Evolutionary conservation across 495 filamentous ascomycete species (phyloP), one percentile per base, ranked within the genome.

Genomic region (Hyaloscypha finlandica): DNA sequence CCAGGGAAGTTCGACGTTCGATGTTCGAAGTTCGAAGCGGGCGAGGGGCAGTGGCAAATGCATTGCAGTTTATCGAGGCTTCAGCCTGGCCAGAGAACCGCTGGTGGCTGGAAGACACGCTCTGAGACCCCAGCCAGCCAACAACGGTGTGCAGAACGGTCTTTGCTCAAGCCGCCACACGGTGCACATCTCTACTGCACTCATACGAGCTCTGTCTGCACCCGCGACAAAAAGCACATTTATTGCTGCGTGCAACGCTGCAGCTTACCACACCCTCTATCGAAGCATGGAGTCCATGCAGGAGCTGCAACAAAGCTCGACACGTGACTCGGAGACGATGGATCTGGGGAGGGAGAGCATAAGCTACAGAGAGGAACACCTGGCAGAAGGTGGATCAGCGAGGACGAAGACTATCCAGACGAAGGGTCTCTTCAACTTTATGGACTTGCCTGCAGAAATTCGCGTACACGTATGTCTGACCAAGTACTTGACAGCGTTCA

Each of bases 371-470:
- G 25, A 37, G 35, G 35, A 37, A 37, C 35, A 37, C 12, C 42
- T 48, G 4, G 11, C 8, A 1, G 42, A 48, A 4, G 11, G 42
- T 48, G 42, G 42, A 48, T 4, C 16, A 19, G 11, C 16, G 42
- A 48, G 42, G 42, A 16, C 42, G 16, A 48, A 48, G 2, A 48
- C 11, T 19, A 19, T 67, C 12, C 32, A 52, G 64, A 68, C 66
- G 16, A 61, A 37, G 42, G 48, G 55, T 12, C 16, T 56, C 32
- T 72, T 70, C 25, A 70, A 67, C 12, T 77, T 81, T 63, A 70
- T 83, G 30, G 72, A 74, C 19, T 71, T 84, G 1, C 80, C 78
- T 6, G 20, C 73, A 16, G 82, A 84, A 66, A 68, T 83, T 37
- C 77, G 81, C 16, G 68, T 82, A 20, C 68, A 78, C 59, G 70